Conservation (phyloP, 257 asterid species). For the Agastache rugosa region DNA sequence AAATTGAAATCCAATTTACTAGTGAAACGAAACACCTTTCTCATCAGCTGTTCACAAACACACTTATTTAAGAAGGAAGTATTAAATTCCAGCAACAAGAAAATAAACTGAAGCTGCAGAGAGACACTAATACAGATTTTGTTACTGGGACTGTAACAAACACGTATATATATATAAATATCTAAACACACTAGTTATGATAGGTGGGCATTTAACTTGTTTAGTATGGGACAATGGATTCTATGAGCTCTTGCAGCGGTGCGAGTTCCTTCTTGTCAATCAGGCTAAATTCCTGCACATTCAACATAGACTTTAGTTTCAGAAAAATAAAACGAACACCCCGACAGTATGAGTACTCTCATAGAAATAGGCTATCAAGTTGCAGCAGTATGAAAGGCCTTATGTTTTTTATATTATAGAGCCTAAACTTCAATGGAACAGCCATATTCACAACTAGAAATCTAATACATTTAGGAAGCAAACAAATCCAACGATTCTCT, state of each 20-base stretch:
- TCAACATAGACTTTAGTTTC: slow-evolving; percentile 11
- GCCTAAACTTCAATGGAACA: background rate
- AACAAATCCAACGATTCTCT: too few species aligned
- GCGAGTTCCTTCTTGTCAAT: slow-evolving; percentile 96
- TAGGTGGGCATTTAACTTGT: slow-evolving; percentile 25
- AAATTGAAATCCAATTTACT: too few species aligned
- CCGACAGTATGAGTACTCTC: background rate
- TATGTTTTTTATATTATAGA: background rate
- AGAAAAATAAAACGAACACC: background rate
- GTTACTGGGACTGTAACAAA: slow-evolving; percentile 31
- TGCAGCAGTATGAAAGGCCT: background rate
- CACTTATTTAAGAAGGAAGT: background rate
- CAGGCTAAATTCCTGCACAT: slow-evolving; percentile 81
- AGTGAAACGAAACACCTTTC: slow-evolving; percentile 2
- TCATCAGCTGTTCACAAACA: slow-evolving; percentile 13
- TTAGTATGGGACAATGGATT: slow-evolving; percentile 77
- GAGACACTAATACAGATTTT: slow-evolving; percentile 2
- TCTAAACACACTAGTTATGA: slow-evolving; percentile 34
- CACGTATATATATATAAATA: slow-evolving; percentile 11
- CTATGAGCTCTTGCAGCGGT: slow-evolving; percentile 90
- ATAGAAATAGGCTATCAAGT: background rate
- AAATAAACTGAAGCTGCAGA: slow-evolving; percentile 28
- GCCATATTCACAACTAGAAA: background rate
- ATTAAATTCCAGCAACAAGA: slow-evolving; percentile 15
- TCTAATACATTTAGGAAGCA: too few species aligned